These are phyloP conservation scores for Melanopsichium pennsylvanicum DNA, from an alignment of 1,284 basidiomycete species.

Conservation along the genomic window DNA sequence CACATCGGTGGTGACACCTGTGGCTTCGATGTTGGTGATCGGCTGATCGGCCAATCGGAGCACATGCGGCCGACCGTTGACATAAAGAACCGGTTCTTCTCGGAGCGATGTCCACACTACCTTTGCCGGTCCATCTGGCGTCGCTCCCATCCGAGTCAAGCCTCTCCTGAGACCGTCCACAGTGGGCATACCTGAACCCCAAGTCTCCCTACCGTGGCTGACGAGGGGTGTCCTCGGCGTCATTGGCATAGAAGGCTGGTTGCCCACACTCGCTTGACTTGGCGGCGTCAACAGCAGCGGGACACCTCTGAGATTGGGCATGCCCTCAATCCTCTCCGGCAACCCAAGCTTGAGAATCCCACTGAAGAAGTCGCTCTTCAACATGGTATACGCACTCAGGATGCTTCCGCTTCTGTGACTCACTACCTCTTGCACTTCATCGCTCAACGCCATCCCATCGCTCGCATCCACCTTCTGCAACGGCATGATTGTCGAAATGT, in stretches of 20 bases:
- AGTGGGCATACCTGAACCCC: conserved; percentile 65
- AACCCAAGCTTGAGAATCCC: conserved; percentile 60
- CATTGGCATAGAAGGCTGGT: conserved; percentile 26
- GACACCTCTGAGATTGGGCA: conserved; percentile 63
- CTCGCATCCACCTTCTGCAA: conserved; percentile 71
- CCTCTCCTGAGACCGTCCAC: conserved; percentile 62
- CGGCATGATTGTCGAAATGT: conserved; percentile 82
- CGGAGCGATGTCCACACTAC: conserved; percentile 64
- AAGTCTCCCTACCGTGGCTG: conserved; percentile 51
- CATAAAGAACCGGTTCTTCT: conserved; percentile 64
- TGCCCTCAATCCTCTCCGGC: conserved; percentile 60
- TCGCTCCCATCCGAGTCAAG: conserved; percentile 59
- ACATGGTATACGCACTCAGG: conserved; percentile 87
- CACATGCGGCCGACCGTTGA: conserved; percentile 79
- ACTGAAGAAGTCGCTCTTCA: conserved; percentile 94
- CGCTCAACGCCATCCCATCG: conserved; percentile 76
- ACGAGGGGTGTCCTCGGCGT: conserved; percentile 31
- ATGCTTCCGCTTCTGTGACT: conserved; percentile 84
- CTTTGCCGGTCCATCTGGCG: conserved; percentile 36
- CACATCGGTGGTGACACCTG: conserved; percentile 87
- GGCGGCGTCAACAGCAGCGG: conserved; percentile 47
- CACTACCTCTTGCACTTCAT: conserved; percentile 70
- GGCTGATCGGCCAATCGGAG: conserved; percentile 80
- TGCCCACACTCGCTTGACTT: conserved; percentile 3
- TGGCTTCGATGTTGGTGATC: conserved; percentile 70